These are phyloP conservation scores for Globisporangium sylvaticum DNA, from an alignment of 352 stramenopile genomes.

Conservation along the genomic window DNA sequence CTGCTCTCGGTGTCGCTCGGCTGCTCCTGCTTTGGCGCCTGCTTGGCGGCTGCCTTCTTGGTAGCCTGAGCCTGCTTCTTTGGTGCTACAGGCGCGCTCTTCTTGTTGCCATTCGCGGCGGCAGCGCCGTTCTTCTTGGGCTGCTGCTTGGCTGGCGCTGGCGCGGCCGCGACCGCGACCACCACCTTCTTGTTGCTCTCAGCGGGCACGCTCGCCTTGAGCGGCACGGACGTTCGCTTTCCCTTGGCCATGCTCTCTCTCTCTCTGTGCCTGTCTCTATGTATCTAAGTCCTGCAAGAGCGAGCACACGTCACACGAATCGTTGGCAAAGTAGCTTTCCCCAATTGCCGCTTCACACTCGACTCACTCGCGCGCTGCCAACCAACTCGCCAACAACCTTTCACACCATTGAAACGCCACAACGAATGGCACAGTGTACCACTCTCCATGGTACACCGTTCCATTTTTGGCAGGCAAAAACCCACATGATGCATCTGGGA, in stretches of 20 bases:
- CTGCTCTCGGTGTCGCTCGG: slow-evolving; percentile 22
- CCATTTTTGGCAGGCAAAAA: background rate
- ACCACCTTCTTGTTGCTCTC: slow-evolving; percentile 22
- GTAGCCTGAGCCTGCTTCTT: slow-evolving; percentile 14
- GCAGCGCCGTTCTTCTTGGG: slow-evolving; percentile 5
- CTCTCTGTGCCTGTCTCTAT: background rate
- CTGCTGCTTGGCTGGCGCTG: slow-evolving; percentile 2
- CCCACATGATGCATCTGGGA: background rate
- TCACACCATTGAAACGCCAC: slow-evolving; percentile 9
- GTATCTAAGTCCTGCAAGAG: background rate
- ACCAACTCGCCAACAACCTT: slow-evolving; percentile 19
- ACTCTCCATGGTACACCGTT: background rate
- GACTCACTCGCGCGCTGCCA: slow-evolving; percentile 11
- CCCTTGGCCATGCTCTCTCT: slow-evolving; percentile 15
- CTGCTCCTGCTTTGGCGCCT: slow-evolving; percentile 20
- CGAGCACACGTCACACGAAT: slow-evolving; percentile 7
- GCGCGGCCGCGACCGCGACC: slow-evolving; percentile 4
- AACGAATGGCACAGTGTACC: background rate
- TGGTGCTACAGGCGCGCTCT: slow-evolving; percentile 14
- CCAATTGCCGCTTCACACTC: slow-evolving; percentile 3
- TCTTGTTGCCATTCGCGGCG: slow-evolving; percentile 3
- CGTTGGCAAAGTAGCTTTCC: background rate
- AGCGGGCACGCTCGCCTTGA: slow-evolving; percentile 19
- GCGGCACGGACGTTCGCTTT: slow-evolving; percentile 14
- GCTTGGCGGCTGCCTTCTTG: slow-evolving; percentile 9